Conservation (phyloP, 78 protist genomes). For the Polysphondylium violaceum region DNA sequence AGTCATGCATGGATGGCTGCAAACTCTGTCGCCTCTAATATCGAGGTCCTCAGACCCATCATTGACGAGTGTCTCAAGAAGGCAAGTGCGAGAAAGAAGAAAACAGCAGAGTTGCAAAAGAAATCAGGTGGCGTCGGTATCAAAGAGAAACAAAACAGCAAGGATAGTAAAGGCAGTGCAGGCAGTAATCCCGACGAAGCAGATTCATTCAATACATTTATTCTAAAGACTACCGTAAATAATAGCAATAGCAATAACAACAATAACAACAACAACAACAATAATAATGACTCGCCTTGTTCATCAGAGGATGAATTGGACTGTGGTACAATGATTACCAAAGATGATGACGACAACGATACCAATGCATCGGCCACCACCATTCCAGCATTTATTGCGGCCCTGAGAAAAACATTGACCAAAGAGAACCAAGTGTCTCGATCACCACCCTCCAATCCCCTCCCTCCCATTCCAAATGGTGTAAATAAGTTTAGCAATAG, state of each 20-base stretch:
- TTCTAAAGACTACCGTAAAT: neutral
- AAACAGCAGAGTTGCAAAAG: neutral
- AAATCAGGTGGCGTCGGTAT: neutral
- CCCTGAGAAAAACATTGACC: conserved; percentile 3
- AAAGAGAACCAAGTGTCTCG: neutral
- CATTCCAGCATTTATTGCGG: conserved; percentile 71
- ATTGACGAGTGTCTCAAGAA: conserved; percentile 71
- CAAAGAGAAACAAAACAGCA: neutral
- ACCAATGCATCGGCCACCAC: neutral
- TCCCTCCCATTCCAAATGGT: neutral
- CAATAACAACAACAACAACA: neutral
- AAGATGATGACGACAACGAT: conserved; percentile 20
- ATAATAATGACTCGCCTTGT: too few species aligned
- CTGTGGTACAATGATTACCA: conserved; percentile 44
- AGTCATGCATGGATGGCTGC: conserved; percentile 34
- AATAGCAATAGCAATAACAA: conserved; percentile 1
- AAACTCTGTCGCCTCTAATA: neutral
- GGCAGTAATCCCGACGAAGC: neutral
- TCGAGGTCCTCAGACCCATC: conserved; percentile 36
- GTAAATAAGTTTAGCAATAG: neutral
- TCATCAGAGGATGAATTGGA: too few species aligned
- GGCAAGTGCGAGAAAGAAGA: neutral
- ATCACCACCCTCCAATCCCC: neutral
- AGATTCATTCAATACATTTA: conserved; percentile 24
- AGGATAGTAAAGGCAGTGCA: neutral